Conservation (phyloP, 2,329 filamentous ascomycete genomes). For the Cryphonectria carpinicola region DNA sequence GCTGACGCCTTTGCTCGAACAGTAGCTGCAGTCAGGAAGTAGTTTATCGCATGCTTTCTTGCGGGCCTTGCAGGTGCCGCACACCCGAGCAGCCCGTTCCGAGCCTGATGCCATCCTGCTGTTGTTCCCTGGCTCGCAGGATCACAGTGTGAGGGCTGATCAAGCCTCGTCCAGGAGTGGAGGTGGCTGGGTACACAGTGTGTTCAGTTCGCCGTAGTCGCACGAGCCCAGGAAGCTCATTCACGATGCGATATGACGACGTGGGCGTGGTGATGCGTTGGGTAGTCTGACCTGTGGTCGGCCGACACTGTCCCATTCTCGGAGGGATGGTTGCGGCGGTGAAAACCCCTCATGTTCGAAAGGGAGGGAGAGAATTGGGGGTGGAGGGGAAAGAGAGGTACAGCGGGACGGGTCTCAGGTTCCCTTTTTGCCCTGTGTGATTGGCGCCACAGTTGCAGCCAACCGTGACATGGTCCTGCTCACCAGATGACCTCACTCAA, state of each 20-base stretch:
- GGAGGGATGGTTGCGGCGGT: neutral
- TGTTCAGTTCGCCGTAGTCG: neutral
- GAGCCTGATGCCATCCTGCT: neutral
- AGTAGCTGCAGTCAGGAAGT: constrained; percentile 27
- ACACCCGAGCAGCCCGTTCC: constrained; percentile 15
- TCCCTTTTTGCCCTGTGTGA: neutral
- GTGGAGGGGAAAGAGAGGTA: neutral
- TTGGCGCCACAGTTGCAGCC: neutral
- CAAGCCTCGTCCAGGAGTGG: neutral
- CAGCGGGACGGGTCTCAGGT: neutral
- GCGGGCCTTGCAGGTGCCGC: constrained; percentile 25
- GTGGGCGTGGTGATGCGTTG: neutral
- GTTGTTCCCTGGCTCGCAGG: neutral
- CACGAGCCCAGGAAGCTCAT: neutral
- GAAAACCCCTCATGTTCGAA: neutral
- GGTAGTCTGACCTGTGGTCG: neutral
- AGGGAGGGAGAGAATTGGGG: neutral
- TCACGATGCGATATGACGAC: neutral
- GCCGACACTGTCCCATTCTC: neutral
- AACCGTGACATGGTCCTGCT: neutral
- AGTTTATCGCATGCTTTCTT: constrained; percentile 29
- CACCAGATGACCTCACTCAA: neutral
- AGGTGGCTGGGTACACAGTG: neutral
- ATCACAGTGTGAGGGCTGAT: neutral
- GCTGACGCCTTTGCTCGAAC: neutral